Percentiles rank a stretch among this genome's conserved stretches.
phyloP scores from a whole-genome alignment of 352 stramenopile genomes.

The Thalassiosira hispida region DNA sequence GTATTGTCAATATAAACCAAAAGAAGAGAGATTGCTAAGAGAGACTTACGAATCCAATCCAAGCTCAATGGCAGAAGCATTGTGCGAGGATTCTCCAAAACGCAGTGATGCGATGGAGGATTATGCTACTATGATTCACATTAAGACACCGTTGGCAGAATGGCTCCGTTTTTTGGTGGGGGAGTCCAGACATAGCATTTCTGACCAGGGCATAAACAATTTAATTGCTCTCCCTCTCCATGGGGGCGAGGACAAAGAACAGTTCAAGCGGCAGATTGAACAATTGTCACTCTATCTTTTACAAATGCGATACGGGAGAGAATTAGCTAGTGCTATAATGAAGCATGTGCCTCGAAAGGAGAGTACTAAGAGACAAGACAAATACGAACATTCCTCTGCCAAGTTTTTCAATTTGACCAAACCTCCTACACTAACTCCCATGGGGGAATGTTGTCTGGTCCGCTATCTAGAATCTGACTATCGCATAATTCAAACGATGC shows the following conservation, averaged over 20 bases:
- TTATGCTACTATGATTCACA: background rate
- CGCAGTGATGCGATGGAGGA: background rate
- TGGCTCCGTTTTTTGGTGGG: slow-evolving; percentile 30
- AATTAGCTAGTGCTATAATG: background rate
- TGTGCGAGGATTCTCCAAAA: slow-evolving; percentile 8
- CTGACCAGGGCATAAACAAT: slow-evolving; percentile 10
- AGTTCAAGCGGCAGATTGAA: slow-evolving; percentile 29
- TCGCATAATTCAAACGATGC: slow-evolving; percentile 22
- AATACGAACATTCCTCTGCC: slow-evolving; percentile 3
- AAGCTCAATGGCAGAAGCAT: slow-evolving; percentile 12
- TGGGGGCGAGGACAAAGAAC: background rate
- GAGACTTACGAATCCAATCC: slow-evolving; percentile 19
- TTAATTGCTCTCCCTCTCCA: slow-evolving; percentile 30
- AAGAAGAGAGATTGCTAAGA: slow-evolving; percentile 26
- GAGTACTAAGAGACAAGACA: background rate
- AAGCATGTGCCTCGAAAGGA: background rate
- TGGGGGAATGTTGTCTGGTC: slow-evolving; percentile 30
- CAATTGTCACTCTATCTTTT: slow-evolving; percentile 4
- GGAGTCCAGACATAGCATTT: no score
- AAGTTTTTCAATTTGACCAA: slow-evolving; percentile 11
- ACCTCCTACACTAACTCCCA: background rate
- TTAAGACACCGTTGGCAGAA: slow-evolving; percentile 3
- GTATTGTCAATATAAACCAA: no score
- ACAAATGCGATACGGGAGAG: slow-evolving; percentile 1
- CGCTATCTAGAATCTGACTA: slow-evolving; percentile 24